These are phyloP conservation scores for Scenedesmus sp. DNA, from an alignment of 163 green algal genomes.

Conservation along the genomic window DNA sequence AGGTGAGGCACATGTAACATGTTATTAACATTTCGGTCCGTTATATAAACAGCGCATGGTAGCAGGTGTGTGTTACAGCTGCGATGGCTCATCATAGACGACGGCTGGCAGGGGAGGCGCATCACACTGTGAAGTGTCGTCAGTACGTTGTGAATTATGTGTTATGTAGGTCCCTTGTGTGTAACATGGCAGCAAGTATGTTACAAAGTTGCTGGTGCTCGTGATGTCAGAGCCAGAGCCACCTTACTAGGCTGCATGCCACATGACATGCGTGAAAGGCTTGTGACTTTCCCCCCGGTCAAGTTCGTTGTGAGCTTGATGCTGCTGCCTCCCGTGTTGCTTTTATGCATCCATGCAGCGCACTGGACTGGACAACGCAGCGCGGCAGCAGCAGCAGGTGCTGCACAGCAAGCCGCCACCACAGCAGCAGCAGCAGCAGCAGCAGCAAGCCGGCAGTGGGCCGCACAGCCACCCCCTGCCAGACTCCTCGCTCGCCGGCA, in stretches of 20 bases:
- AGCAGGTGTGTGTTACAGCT: constrained; percentile 61
- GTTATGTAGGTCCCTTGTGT: background rate
- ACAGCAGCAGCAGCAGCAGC: background rate
- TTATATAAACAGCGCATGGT: no score
- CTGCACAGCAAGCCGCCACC: background rate
- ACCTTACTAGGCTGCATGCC: no score
- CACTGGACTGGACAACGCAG: constrained; percentile 4
- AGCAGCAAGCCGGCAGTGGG: background rate
- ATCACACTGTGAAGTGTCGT: background rate
- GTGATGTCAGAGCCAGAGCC: no score
- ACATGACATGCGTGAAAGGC: no score
- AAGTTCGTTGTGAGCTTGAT: no score
- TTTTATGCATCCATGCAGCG: background rate
- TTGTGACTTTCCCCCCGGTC: no score
- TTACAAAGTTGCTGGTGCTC: no score
- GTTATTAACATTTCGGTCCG: no score
- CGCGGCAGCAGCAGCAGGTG: background rate
- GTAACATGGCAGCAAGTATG: no score
- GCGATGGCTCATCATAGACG: constrained; percentile 90
- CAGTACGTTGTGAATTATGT: no score
- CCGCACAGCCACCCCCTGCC: background rate
- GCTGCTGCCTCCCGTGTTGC: background rate
- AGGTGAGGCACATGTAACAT: constrained; percentile 34
- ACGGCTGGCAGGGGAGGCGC: constrained; percentile 84
- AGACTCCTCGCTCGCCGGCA: background rate